Evolutionary conservation across 768 basidiomycete genomes (phyloP).

Genomic region (Kwoniella europaea): DNA sequence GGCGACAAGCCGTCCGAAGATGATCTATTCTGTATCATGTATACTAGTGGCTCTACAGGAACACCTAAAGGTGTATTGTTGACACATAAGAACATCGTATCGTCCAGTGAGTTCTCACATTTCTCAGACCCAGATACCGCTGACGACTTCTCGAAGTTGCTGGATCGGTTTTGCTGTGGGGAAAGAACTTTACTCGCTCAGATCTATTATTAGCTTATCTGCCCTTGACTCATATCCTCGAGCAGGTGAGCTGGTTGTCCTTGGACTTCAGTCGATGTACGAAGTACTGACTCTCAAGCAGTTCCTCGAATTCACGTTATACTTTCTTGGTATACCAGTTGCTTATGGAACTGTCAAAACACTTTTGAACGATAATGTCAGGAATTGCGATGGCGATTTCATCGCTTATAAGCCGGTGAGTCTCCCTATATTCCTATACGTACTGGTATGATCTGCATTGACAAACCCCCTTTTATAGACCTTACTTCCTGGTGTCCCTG

Average conservation of each 20-base stretch:
- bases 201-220: slow-evolving; percentile 49
- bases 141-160: slow-evolving; percentile 23
- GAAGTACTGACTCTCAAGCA: slow-evolving; percentile 7
- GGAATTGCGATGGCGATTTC: slow-evolving; percentile 56
- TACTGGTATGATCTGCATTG: slow-evolving; percentile 5
- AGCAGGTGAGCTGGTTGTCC: slow-evolving; percentile 36
- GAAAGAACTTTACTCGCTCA: slow-evolving; percentile 17
- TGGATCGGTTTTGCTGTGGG: slow-evolving; percentile 23
- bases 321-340: slow-evolving; percentile 46
- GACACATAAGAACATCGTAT: slow-evolving; percentile 80
- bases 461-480: slow-evolving; percentile 22
- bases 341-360: slow-evolving; percentile 57
- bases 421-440: background rate
- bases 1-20: slow-evolving; percentile 60
- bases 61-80: slow-evolving; percentile 91
- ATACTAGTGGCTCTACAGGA: slow-evolving; percentile 78
- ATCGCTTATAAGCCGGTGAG: slow-evolving; percentile 49
- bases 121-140: background rate
- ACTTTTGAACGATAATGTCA: slow-evolving; percentile 55
- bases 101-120: slow-evolving; percentile 61
- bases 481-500: slow-evolving; percentile 55
- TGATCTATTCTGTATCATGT: slow-evolving; percentile 72
- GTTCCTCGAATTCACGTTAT: slow-evolving; percentile 56
- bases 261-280: background rate
- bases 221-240: slow-evolving; percentile 54